These are phyloP conservation scores for Candida nemodendra DNA, from an alignment of 805 yeast species.

Conservation along the genomic window DNA sequence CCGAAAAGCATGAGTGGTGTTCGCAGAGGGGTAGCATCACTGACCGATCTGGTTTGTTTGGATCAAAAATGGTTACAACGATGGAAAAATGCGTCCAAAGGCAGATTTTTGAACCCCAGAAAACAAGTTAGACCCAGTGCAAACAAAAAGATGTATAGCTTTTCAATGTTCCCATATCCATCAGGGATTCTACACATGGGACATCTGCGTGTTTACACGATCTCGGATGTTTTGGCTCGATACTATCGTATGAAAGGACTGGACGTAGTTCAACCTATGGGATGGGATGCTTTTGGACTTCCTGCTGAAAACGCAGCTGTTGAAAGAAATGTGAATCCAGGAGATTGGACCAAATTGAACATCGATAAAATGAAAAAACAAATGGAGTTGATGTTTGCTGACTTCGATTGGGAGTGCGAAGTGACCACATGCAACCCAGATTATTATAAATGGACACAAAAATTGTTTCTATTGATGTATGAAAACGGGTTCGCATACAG, in stretches of 20 bases:
- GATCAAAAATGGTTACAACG: conserved; percentile 53
- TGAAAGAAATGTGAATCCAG: conserved; percentile 76
- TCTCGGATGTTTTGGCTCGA: conserved; percentile 80
- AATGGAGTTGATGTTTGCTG: conserved; percentile 72
- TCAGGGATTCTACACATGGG: conserved; percentile 93
- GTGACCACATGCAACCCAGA: conserved; percentile 82
- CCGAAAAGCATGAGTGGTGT: not conserved
- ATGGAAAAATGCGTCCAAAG: conserved; percentile 40
- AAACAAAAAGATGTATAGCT: conserved; percentile 50
- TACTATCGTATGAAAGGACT: conserved; percentile 74
- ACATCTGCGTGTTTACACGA: conserved; percentile 88
- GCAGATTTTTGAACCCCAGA: conserved; percentile 31
- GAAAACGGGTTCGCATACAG: conserved; percentile 83
- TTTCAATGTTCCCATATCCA: conserved; percentile 96
- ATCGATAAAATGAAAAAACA: conserved; percentile 86
- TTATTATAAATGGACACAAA: conserved; percentile 91
- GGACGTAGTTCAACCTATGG: conserved; percentile 92
- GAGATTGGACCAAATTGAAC: conserved; percentile 77
- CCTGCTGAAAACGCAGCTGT: conserved; percentile 99
- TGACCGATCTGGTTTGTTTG: conserved; percentile 30
- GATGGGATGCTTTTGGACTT: conserved; percentile 98
- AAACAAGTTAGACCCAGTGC: conserved; percentile 15
- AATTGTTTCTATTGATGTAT: conserved; percentile 69
- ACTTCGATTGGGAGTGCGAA: conserved; percentile 93
- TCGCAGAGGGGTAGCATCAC: conserved; percentile 8